phyloP scores from a whole-genome alignment of 2,329 filamentous ascomycete species.

The Hypoxylon sp. region DNA sequence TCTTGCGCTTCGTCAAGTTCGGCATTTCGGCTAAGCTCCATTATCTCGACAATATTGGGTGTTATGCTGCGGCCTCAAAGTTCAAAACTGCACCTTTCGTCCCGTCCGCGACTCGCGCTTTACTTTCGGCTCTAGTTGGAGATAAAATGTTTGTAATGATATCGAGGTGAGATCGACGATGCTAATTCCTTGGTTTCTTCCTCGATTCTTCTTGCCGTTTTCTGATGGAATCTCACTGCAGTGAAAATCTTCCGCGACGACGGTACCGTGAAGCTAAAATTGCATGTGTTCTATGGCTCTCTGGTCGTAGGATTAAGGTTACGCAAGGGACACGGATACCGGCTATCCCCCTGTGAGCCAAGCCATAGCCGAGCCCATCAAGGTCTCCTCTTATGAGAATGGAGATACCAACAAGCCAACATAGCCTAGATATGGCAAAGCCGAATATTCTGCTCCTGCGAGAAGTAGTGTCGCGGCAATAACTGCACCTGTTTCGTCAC shows the following conservation, averaged over 20 bases:
- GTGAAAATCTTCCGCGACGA: background rate
- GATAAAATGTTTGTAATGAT: background rate
- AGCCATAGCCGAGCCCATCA: too few species aligned
- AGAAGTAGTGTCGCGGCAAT: background rate
- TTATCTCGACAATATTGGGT: background rate
- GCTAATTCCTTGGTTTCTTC: background rate
- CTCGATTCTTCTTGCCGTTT: background rate
- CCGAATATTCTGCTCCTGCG: background rate
- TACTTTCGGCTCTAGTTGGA: background rate
- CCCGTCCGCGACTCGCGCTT: background rate
- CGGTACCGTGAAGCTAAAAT: background rate
- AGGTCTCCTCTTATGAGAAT: background rate
- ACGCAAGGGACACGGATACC: background rate
- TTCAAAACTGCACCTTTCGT: background rate
- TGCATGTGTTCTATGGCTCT: background rate
- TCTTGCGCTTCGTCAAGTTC: slow-evolving; percentile 8
- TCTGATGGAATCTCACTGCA: background rate
- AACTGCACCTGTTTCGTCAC: background rate
- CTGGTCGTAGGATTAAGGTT: background rate
- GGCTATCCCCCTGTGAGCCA: background rate
- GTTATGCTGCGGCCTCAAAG: background rate
- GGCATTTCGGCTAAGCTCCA: background rate
- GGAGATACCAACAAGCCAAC: background rate
- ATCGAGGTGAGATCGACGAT: background rate
- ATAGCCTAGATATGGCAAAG: background rate